These are phyloP conservation scores for Tetracentron sinense DNA, from an alignment of 164 flowering plant species.

Conservation along the genomic window DNA sequence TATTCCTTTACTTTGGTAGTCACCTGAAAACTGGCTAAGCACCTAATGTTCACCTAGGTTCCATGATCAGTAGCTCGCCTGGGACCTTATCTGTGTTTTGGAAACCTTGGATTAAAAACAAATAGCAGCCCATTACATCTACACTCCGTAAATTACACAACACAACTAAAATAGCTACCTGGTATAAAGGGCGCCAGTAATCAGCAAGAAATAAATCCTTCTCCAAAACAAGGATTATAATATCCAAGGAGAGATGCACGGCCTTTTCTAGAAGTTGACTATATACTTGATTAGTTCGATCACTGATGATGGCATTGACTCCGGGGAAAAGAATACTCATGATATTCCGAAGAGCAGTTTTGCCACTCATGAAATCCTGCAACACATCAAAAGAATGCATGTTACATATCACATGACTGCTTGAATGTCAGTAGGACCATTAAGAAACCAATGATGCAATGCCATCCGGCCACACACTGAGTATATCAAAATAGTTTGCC, in stretches of 20 bases:
- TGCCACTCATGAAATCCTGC: conserved; percentile 99
- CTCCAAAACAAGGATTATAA: conserved; percentile 69
- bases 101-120: no score
- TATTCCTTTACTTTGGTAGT: no score
- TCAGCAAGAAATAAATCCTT: conserved; percentile 83
- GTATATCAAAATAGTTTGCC: no score
- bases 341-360: conserved; percentile 73
- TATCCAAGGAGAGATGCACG: conserved; percentile 79
- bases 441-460: neutral
- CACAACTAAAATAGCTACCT: conserved; percentile 39
- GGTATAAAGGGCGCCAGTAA: conserved; percentile 90
- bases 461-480: neutral
- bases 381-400: conserved; percentile 6
- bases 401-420: no score
- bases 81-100: no score
- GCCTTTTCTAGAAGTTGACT: conserved; percentile 91
- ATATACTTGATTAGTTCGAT: conserved; percentile 67
- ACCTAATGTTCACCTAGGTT: no score
- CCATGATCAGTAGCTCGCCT: no score
- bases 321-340: conserved; percentile 84
- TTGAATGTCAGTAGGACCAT: neutral
- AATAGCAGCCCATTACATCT: no score
- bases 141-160: neutral
- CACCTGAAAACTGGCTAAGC: no score
- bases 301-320: conserved; percentile 58